Conservation (phyloP, 495 filamentous ascomycete species). For the Copromyces sp. region DNA sequence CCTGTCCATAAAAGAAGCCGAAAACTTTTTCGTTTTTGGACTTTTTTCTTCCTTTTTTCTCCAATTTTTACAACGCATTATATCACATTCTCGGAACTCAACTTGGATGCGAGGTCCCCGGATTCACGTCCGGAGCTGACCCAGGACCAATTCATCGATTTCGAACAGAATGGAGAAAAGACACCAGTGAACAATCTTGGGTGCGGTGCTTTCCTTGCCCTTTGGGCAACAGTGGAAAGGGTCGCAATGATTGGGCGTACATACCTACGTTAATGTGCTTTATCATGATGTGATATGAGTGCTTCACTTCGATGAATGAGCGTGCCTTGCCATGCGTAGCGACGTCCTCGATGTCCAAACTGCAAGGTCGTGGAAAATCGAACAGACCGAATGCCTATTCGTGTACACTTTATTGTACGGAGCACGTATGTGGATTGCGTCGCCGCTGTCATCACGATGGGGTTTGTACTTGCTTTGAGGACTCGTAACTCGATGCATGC, state of each 20-base stretch:
- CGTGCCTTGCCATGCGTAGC: background rate
- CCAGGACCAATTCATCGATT: conserved; percentile 38
- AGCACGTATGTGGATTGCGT: background rate
- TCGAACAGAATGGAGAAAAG: conserved; percentile 45
- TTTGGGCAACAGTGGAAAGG: conserved; percentile 32
- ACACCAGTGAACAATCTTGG: conserved; percentile 43
- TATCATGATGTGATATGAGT: background rate
- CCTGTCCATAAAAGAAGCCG: conserved; percentile 1
- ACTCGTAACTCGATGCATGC: background rate
- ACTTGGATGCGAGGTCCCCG: conserved; percentile 34
- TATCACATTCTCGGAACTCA: conserved; percentile 37
- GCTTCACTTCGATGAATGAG: background rate
- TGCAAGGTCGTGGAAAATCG: background rate
- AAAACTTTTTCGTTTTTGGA: conserved; percentile 16
- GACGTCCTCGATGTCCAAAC: background rate
- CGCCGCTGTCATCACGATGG: background rate
- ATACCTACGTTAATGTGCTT: conserved; percentile 11
- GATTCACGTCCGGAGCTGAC: conserved; percentile 12
- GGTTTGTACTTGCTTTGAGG: background rate
- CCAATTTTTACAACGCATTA: conserved; percentile 45
- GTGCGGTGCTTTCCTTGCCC: conserved; percentile 40
- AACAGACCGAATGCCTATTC: background rate
- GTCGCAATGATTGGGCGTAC: conserved; percentile 49
- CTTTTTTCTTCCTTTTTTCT: conserved; percentile 26
- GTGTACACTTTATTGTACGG: background rate